phyloP scores from a whole-genome alignment of 768 basidiomycete genomes.

The Boletus sp. region DNA sequence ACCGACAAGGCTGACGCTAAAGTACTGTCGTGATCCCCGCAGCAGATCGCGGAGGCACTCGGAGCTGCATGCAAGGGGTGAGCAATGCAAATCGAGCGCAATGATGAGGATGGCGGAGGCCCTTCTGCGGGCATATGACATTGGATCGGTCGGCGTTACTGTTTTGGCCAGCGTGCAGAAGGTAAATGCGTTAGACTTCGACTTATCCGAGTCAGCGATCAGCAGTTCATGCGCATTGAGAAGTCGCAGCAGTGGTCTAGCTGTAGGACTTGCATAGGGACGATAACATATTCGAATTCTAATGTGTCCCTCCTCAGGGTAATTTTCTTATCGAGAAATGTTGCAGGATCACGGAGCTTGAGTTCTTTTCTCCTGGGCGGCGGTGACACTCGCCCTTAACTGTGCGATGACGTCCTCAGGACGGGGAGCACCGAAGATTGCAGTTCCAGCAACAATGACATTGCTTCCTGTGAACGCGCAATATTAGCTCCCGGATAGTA shows the following conservation, averaged over 20 bases:
- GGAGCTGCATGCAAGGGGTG: slow-evolving; percentile 56
- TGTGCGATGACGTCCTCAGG: slow-evolving; percentile 75
- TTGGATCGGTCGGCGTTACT: too few species aligned
- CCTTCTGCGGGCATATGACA: too few species aligned
- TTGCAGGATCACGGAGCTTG: slow-evolving; percentile 3
- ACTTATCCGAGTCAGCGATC: too few species aligned
- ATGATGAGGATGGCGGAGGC: too few species aligned
- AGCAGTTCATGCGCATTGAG: slow-evolving; percentile 8
- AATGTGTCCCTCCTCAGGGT: slow-evolving; percentile 13
- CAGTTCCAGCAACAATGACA: slow-evolving; percentile 96
- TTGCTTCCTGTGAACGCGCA: slow-evolving; percentile 70
- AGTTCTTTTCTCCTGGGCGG: slow-evolving; percentile 55
- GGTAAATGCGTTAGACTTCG: too few species aligned
- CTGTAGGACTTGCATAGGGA: slow-evolving; percentile 19
- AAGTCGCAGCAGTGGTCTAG: slow-evolving; percentile 10
- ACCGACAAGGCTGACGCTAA: slow-evolving; percentile 97
- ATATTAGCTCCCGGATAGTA: neutral
- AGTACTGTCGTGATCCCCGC: slow-evolving; percentile 60
- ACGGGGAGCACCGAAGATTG: slow-evolving; percentile 81
- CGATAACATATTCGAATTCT: slow-evolving; percentile 27
- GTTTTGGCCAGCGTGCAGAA: too few species aligned
- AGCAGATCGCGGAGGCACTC: slow-evolving; percentile 56
- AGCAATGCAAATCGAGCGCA: slow-evolving; percentile 14
- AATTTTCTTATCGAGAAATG: neutral
- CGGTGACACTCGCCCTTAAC: slow-evolving; percentile 67